Evolutionary conservation across 2,329 filamentous ascomycete genomes (phyloP).

Genomic region (Xylaria sp.): DNA sequence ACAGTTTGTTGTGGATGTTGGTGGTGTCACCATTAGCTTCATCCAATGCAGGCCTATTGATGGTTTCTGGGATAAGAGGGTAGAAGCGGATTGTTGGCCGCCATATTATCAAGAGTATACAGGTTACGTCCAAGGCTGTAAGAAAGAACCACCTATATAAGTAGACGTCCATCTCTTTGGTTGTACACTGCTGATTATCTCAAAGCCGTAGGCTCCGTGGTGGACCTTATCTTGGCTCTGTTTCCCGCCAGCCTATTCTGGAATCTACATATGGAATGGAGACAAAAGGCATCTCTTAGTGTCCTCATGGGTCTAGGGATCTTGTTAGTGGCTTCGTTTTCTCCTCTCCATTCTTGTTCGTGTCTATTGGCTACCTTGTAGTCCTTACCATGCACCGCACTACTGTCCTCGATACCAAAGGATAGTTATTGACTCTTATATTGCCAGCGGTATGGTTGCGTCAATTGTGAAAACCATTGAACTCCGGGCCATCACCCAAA

Average conservation of each 20-base stretch:
- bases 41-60: background rate
- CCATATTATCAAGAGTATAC: background rate
- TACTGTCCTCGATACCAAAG: no score
- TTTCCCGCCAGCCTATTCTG: constrained; percentile 1
- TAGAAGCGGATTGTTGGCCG: constrained; percentile 1
- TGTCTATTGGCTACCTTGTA: no score
- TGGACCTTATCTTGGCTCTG: background rate
- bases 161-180: no score
- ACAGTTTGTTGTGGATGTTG: constrained; percentile 1
- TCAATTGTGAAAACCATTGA: constrained; percentile 2
- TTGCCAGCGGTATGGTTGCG: background rate
- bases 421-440: no score
- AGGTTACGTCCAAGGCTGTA: background rate
- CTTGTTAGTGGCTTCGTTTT: background rate
- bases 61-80: background rate
- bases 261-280: constrained; percentile 7
- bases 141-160: no score
- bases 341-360: no score
- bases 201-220: background rate
- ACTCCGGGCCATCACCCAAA: background rate
- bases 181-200: no score
- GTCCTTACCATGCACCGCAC: no score
- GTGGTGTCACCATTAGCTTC: background rate
- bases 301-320: background rate
- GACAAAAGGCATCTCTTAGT: constrained; percentile 5